These are phyloP conservation scores for Aspergillus ellipticus DNA, from an alignment of 495 filamentous ascomycete genomes.

Conservation along the genomic window DNA sequence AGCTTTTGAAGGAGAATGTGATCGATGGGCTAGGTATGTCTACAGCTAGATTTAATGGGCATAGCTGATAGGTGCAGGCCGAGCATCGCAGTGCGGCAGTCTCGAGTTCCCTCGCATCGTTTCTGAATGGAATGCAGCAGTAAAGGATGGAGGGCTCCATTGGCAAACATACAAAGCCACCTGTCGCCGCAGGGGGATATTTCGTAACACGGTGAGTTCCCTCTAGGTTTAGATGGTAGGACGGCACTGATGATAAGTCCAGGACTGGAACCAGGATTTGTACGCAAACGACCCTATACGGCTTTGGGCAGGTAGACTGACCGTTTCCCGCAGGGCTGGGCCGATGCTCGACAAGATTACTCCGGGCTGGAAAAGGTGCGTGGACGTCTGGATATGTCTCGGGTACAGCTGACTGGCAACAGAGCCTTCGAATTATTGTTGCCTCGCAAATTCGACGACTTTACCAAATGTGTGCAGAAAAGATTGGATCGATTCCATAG, in stretches of 20 bases:
- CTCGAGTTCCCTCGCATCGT: conserved; percentile 25
- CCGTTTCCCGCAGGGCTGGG: not conserved
- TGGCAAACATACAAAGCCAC: conserved; percentile 64
- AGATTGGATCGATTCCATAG: not conserved
- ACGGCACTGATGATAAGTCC: not conserved
- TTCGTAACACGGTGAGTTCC: conserved; percentile 1
- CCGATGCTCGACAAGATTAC: not conserved
- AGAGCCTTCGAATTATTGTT: not conserved
- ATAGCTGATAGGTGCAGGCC: not conserved
- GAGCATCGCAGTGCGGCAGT: not conserved
- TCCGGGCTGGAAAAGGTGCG: not conserved
- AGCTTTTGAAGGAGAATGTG: not conserved
- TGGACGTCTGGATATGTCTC: not conserved
- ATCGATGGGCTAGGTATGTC: not conserved
- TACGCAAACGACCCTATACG: not conserved
- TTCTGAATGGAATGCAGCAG: conserved; percentile 44
- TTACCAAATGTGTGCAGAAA: not conserved
- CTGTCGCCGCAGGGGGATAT: conserved; percentile 46
- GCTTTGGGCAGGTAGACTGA: not conserved
- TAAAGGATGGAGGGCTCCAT: conserved; percentile 42
- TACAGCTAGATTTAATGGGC: not conserved
- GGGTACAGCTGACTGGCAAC: not conserved
- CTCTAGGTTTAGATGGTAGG: not conserved
- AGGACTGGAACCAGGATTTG: not conserved
- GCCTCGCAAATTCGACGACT: not conserved